Evolutionary conservation across 768 basidiomycete species (phyloP).

Genomic region (Cubamyces sp.): DNA sequence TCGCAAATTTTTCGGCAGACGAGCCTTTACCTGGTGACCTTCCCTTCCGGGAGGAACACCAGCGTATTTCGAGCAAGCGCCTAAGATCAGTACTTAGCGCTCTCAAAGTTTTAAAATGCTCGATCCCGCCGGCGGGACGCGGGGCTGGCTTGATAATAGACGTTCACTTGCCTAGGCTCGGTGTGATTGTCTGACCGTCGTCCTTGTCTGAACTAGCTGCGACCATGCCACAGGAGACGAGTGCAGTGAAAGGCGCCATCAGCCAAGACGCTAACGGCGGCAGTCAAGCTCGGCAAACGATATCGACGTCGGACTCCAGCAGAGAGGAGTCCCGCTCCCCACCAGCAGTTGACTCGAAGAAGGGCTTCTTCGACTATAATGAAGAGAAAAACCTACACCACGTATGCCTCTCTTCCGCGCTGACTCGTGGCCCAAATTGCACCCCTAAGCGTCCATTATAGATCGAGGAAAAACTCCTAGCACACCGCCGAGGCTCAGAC

Average conservation of each 20-base stretch:
- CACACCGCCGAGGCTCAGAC: slow-evolving; percentile 67
- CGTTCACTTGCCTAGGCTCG: slow-evolving; percentile 6
- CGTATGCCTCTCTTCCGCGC: slow-evolving; percentile 43
- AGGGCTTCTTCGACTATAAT: slow-evolving; percentile 79
- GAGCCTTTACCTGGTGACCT: slow-evolving; percentile 6
- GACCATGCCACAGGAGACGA: not conserved
- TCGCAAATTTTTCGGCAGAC: slow-evolving; percentile 2
- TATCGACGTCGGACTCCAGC: slow-evolving; percentile 15
- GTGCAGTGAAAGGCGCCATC: not conserved
- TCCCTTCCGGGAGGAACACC: slow-evolving; percentile 9
- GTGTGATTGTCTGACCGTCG: not conserved
- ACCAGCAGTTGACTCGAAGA: slow-evolving; percentile 55
- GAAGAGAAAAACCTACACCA: slow-evolving; percentile 80
- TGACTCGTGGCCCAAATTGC: not conserved
- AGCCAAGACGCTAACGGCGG: not conserved
- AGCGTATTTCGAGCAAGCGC: not conserved
- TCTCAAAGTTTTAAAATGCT: slow-evolving; percentile 6
- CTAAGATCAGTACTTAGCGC: not conserved
- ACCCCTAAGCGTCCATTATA: slow-evolving; percentile 32
- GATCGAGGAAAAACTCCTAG: slow-evolving; percentile 78
- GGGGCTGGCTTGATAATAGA: slow-evolving; percentile 17
- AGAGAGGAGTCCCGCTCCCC: slow-evolving; percentile 27
- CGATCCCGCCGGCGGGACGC: slow-evolving; percentile 6
- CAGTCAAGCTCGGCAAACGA: not conserved
- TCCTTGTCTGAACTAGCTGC: not conserved